Evolutionary conservation across 768 basidiomycete species (phyloP).

Genomic region (Hygrophorus russula): DNA sequence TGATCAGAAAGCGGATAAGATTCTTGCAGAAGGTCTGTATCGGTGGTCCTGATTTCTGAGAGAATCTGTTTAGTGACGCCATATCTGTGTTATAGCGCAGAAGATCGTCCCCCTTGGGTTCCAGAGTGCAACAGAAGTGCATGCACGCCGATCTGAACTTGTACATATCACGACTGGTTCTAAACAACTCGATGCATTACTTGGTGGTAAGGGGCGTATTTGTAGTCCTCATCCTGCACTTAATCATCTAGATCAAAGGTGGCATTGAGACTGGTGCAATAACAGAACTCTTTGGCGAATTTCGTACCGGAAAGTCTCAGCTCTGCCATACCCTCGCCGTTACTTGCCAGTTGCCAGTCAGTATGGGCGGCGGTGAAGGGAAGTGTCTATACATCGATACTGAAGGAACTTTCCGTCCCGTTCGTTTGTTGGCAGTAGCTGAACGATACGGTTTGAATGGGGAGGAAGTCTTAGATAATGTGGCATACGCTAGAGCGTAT

Average conservation of each 20-base stretch:
- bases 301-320: constrained; percentile 96
- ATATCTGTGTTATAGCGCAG: constrained; percentile 43
- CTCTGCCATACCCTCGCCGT: constrained; percentile 97
- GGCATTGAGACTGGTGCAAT: constrained; percentile 98
- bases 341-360: constrained; percentile 93
- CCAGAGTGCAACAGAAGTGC: constrained; percentile 96
- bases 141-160: constrained; percentile 87
- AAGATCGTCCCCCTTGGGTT: constrained; percentile 97
- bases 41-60: background rate
- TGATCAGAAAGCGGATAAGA: constrained; percentile 96
- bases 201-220: constrained; percentile 57
- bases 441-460: constrained; percentile 95
- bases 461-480: constrained; percentile 96
- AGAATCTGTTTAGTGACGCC: constrained; percentile 4
- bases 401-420: constrained; percentile 97
- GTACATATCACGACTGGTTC: constrained; percentile 96
- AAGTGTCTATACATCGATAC: constrained; percentile 99
- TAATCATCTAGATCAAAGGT: constrained; percentile 29
- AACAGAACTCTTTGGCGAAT: constrained; percentile 97
- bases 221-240: constrained; percentile 2
- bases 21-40: constrained; percentile 72
- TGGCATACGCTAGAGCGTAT: constrained; percentile 96
- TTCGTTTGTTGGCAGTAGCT: constrained; percentile 86
- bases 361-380: constrained; percentile 98
- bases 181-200: constrained; percentile 87